Conservation (phyloP, 352 stramenopile species). For the Bremia lactucae region DNA sequence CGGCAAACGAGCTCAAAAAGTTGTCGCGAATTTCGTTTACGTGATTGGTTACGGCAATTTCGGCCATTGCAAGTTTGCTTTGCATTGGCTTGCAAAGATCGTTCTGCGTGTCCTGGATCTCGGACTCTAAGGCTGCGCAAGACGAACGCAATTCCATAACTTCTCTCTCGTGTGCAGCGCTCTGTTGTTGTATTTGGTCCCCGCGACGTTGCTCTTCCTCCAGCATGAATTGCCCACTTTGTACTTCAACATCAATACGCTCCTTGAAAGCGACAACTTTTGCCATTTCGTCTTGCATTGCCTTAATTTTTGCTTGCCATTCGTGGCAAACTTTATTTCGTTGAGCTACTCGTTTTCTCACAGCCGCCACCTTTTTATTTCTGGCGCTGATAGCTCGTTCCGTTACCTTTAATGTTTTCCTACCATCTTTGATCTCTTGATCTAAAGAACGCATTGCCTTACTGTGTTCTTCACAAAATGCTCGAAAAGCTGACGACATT, state of each 20-base stretch:
- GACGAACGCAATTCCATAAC: slow-evolving; percentile 14
- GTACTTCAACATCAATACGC: slow-evolving; percentile 14
- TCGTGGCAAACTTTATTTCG: slow-evolving; percentile 13
- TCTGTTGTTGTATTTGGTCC: slow-evolving; percentile 4
- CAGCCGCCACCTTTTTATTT: slow-evolving; percentile 14
- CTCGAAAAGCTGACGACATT: slow-evolving; percentile 10
- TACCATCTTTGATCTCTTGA: slow-evolving; percentile 12
- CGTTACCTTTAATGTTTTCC: slow-evolving; percentile 13
- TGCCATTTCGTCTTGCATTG: slow-evolving; percentile 9
- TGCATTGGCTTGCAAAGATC: slow-evolving; percentile 2
- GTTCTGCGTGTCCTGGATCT: slow-evolving; percentile 7
- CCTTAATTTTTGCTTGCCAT: slow-evolving; percentile 10
- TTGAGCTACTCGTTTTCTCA: slow-evolving; percentile 16
- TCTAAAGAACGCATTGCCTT: slow-evolving; percentile 12
- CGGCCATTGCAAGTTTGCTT: slow-evolving; percentile 4
- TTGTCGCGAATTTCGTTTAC: slow-evolving; percentile 24
- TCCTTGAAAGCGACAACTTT: slow-evolving; percentile 12
- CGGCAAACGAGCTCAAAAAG: slow-evolving; percentile 20
- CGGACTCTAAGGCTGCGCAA: slow-evolving; percentile 11
- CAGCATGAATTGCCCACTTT: slow-evolving; percentile 6
- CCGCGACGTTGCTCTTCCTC: slow-evolving; percentile 5
- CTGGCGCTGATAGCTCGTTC: slow-evolving; percentile 14
- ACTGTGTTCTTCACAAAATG: slow-evolving; percentile 8
- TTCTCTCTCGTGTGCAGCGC: slow-evolving; percentile 7
- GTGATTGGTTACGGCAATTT: slow-evolving; percentile 26